Percentiles rank a stretch among this genome's conserved stretches.
Evolutionary conservation across 345 rosid genomes (phyloP).

Genomic region (Salix exigua): DNA sequence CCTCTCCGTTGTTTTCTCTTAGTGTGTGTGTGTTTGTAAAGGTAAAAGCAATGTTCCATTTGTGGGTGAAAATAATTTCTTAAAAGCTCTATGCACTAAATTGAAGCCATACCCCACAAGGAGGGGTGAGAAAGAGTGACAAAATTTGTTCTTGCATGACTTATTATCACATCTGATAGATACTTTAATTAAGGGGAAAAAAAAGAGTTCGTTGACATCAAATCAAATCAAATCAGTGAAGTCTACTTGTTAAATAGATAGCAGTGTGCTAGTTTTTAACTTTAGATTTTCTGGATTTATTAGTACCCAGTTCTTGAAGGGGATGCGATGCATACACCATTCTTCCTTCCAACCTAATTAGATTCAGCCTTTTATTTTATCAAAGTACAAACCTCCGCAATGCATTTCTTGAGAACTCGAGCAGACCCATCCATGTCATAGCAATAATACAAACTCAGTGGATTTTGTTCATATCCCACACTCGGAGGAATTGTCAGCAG

Average conservation of each 20-base stretch:
- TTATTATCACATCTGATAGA: not conserved
- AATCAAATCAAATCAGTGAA: not conserved
- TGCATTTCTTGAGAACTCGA: slow-evolving; percentile 57
- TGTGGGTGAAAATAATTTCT: not conserved
- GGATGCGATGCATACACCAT: not conserved
- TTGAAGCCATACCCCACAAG: not conserved
- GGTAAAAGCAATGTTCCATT: not conserved
- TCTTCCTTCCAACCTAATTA: not conserved
- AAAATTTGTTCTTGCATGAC: not conserved
- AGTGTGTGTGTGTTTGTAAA: not conserved
- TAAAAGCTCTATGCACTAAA: not conserved
- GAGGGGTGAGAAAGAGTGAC: not conserved
- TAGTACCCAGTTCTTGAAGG: not conserved
- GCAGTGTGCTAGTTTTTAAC: no score
- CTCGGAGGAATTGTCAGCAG: slow-evolving; percentile 87
- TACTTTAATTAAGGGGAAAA: not conserved
- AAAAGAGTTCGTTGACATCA: not conserved
- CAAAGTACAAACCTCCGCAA: slow-evolving; percentile 61
- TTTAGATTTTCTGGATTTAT: not conserved
- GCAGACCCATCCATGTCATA: slow-evolving; percentile 43
- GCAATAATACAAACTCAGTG: slow-evolving; percentile 86
- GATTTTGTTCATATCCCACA: slow-evolving; percentile 87
- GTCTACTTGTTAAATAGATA: no score
- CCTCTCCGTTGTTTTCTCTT: not conserved
- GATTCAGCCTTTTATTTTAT: not conserved